Evolutionary conservation across 164 flowering plant genomes (phyloP).

Genomic region (Brasenia schreberi): DNA sequence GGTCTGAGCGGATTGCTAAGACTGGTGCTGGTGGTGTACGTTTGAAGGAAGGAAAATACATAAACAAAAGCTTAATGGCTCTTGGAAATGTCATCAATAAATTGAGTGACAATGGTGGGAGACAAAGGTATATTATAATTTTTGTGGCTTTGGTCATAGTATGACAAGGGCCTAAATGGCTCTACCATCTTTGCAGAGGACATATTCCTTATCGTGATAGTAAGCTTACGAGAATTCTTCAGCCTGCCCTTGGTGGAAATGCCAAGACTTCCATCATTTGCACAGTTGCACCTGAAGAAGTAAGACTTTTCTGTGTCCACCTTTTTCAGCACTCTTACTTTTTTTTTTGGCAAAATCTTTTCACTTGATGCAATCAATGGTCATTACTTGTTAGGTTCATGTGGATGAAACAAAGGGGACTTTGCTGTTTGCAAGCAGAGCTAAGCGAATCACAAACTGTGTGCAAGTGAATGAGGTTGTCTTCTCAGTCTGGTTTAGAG

Average conservation of each 20-base stretch:
- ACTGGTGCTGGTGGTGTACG: constrained; percentile 97
- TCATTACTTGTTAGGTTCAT: constrained; percentile 36
- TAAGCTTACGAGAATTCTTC: constrained; percentile 92
- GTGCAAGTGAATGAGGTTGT: constrained; percentile 96
- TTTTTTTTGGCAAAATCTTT: not conserved
- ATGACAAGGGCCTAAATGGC: not conserved
- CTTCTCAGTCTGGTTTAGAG: not conserved
- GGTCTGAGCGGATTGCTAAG: constrained; percentile 92
- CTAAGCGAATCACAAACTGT: constrained; percentile 86
- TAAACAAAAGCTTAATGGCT: constrained; percentile 90
- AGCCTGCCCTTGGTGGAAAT: constrained; percentile 97
- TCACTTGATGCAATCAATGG: constrained; percentile 1
- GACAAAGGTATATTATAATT: constrained; percentile 46
- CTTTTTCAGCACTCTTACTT: not conserved
- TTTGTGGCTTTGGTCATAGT: too few species aligned
- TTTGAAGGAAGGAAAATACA: constrained; percentile 91
- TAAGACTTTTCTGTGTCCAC: constrained; percentile 7
- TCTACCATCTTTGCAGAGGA: constrained; percentile 34
- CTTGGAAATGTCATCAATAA: constrained; percentile 96
- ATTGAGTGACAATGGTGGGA: constrained; percentile 68
- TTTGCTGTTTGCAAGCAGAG: constrained; percentile 96
- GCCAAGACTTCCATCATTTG: constrained; percentile 97
- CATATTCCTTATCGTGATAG: constrained; percentile 98
- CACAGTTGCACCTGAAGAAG: constrained; percentile 98
- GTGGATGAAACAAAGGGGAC: constrained; percentile 95